Evolutionary conservation across 2,329 filamentous ascomycete genomes (phyloP).

Genomic region (Raffaelea arxii): DNA sequence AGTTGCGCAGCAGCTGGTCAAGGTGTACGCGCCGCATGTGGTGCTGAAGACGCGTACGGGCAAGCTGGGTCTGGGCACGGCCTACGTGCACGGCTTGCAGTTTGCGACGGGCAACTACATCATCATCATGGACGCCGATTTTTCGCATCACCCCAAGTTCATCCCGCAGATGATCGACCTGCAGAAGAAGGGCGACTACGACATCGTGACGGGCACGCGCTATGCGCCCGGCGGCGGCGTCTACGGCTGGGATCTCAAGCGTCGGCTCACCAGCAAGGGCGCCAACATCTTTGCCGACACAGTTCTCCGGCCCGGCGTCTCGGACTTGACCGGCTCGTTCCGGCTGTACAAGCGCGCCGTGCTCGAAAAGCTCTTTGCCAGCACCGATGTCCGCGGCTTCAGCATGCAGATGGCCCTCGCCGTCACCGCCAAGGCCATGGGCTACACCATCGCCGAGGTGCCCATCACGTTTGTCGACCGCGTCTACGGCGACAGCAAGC

Average conservation of each 20-base stretch:
- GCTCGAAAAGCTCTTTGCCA: constrained; percentile 79
- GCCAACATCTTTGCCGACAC: constrained; percentile 96
- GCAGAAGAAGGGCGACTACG: constrained; percentile 70
- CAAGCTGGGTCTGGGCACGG: constrained; percentile 93
- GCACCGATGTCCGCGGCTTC: constrained; percentile 92
- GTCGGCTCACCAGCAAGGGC: constrained; percentile 73
- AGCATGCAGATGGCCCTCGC: constrained; percentile 99
- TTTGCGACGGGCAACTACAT: constrained; percentile 89
- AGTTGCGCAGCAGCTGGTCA: constrained; percentile 81
- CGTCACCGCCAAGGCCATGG: constrained; percentile 93
- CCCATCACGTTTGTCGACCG: constrained; percentile 95
- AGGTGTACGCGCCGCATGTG: constrained; percentile 72
- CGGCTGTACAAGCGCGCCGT: constrained; percentile 87
- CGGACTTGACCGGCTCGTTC: constrained; percentile 91
- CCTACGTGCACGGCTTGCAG: constrained; percentile 89
- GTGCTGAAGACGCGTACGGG: constrained; percentile 79
- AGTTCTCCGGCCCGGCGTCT: constrained; percentile 83
- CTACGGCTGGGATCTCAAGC: constrained; percentile 92
- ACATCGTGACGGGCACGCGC: constrained; percentile 93
- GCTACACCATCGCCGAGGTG: constrained; percentile 86
- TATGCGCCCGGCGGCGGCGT: constrained; percentile 87
- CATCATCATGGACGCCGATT: constrained; percentile 99
- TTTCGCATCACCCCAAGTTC: constrained; percentile 98
- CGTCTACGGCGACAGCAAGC: constrained; percentile 84
- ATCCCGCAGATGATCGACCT: constrained; percentile 85